Percentiles rank a stretch among this genome's conserved stretches.
phyloP scores from a whole-genome alignment of 352 stramenopile genomes.

The Pythium rhizo-oryzae region DNA sequence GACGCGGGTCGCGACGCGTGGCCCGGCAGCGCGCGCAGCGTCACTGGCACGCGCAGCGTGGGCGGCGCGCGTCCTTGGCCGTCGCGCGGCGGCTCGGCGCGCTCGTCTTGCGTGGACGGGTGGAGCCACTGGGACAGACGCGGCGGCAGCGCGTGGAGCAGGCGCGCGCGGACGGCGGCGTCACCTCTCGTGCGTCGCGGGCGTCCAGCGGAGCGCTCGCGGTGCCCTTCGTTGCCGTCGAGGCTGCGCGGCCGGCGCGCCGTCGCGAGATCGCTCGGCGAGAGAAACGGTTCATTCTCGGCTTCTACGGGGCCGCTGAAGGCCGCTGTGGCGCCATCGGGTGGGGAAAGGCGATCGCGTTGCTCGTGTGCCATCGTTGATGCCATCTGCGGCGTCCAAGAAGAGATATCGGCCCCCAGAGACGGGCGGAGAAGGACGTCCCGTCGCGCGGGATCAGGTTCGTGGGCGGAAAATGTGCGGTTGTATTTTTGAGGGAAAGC shows the following conservation, averaged over 20 bases:
- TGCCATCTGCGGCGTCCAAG: too few species aligned
- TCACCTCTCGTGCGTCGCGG: neutral
- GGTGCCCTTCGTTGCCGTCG: neutral
- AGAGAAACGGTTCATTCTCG: slow-evolving; percentile 13
- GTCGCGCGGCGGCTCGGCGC: neutral
- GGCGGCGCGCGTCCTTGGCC: neutral
- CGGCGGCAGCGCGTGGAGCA: slow-evolving; percentile 29
- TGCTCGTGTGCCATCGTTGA: neutral
- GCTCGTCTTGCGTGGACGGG: neutral
- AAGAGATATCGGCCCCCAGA: too few species aligned
- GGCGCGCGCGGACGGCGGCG: slow-evolving; percentile 2
- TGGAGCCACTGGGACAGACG: slow-evolving; percentile 40
- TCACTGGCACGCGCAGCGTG: slow-evolving; percentile 3
- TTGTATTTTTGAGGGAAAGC: too few species aligned
- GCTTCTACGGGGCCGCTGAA: neutral
- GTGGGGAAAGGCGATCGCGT: neutral
- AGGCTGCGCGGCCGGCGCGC: neutral
- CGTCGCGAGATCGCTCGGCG: neutral
- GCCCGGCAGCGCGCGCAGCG: slow-evolving; percentile 10
- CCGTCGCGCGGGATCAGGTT: too few species aligned
- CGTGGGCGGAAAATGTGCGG: too few species aligned
- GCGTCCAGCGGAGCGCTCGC: neutral
- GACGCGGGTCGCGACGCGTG: neutral
- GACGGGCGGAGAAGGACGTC: too few species aligned
- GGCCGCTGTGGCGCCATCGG: neutral